Evolutionary conservation across 192 early-diverging fungal genomes (phyloP), one percentile per base, ranked within the genome.

Genomic region (Lunasporangiospora selenospora): DNA sequence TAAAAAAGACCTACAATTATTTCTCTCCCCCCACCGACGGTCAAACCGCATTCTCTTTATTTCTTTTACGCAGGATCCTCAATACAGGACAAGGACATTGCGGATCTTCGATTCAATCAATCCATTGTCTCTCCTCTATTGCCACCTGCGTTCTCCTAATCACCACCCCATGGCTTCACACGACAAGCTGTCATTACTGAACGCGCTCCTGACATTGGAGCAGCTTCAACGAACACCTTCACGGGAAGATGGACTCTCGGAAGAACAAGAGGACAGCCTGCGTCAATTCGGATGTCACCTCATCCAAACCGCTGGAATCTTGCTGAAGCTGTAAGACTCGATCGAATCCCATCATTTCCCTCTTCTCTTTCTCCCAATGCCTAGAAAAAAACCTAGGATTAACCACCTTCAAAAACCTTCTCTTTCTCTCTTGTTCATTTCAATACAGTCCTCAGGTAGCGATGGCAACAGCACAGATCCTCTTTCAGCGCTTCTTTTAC

Each of bases 401-500:
- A 31, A 45, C 11, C n/a, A 21, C 19, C 32, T 6, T 26, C n/a
- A n/a, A n/a, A n/a, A n/a, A n/a, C n/a, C n/a, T n/a, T n/a, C 23
- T 44, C 6, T 43, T 34, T 16, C 13, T 42, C 18, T 26, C 10
- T 57, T 9, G 19, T 31, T 27, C 19, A 31, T 8, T 33, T 38
- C 34, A 37, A 23, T 41, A 63, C 69, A 95, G 95, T 18, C 95
- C 96, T 7, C 97, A 99, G 49, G 89, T 90, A 11, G 90, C 93
- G 1, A 92, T 95, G 84, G 95, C 95, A n/a, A 97, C 94, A 36
- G 95, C 95, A 3, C 95, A 98, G 70, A 90, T 95, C 1, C 78
- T 99, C 36, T 89, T 98, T 30, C 93, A 96, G 47, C 89, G 96
- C 1, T 98, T 98, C 87, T 99, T 89, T 75, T 93, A 84, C 49